A percentile compares a stretch with the other conserved stretches of the same genome.
phyloP scores from a whole-genome alignment of 129 eudicot species.

The Gnaphalium uliginosum region DNA sequence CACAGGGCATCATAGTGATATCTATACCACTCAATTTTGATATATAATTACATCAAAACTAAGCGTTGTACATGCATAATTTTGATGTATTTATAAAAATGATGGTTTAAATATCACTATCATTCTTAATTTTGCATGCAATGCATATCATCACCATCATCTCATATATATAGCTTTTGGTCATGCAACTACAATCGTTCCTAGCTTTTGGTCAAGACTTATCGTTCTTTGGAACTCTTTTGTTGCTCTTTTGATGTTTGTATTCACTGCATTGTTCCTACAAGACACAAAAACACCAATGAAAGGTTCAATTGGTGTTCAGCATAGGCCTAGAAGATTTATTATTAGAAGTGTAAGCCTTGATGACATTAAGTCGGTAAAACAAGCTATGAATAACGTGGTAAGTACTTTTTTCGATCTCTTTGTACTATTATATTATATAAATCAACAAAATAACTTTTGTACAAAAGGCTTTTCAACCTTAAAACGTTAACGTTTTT shows the following conservation, averaged over 20 bases:
- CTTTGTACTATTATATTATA: neutral
- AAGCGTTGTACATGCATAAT: too few species aligned
- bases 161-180: too few species aligned
- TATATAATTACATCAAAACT: too few species aligned
- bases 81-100: too few species aligned
- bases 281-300: conserved; percentile 41
- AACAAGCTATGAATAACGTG: conserved; percentile 29
- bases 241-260: conserved; percentile 31
- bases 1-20: too few species aligned
- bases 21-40: too few species aligned
- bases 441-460: neutral
- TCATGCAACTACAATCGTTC: neutral
- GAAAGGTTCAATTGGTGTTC: conserved; percentile 26
- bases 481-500: neutral
- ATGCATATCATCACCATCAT: too few species aligned
- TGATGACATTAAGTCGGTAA: conserved; percentile 39
- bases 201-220: conserved; percentile 23
- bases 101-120: too few species aligned
- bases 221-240: conserved; percentile 30
- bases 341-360: conserved; percentile 29
- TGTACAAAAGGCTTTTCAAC: neutral
- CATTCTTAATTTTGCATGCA: too few species aligned
- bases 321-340: conserved; percentile 30
- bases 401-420: conserved; percentile 17
- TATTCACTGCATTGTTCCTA: conserved; percentile 34